Conservation (phyloP, 2,329 filamentous ascomycete genomes). For the Phialophora verrucosa region DNA sequence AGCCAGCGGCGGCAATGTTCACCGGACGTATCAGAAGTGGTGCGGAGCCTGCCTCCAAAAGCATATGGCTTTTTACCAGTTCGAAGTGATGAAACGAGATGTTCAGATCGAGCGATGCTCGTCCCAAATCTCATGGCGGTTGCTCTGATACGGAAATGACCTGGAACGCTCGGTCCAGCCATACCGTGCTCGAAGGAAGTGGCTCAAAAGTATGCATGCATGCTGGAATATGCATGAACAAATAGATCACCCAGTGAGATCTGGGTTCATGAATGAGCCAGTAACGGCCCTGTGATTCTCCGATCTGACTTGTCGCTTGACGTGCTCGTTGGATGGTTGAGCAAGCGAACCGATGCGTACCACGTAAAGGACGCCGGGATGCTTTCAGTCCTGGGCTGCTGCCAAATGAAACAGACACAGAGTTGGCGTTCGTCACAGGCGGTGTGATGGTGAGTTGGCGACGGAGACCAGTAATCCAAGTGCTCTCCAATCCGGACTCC, state of each 20-base stretch:
- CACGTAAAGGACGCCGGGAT: not conserved
- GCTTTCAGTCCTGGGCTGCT: not conserved
- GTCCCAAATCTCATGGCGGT: not conserved
- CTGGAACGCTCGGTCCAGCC: not conserved
- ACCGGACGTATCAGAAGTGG: not conserved
- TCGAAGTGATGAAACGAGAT: not conserved
- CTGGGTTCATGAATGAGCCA: conserved; percentile 5
- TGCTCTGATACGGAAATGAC: not conserved
- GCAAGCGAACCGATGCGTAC: not conserved
- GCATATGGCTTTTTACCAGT: not conserved
- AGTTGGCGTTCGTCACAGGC: not conserved
- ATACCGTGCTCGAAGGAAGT: not conserved
- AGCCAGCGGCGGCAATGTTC: not conserved
- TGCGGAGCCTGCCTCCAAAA: not conserved
- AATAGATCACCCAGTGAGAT: not conserved
- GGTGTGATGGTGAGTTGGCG: not conserved
- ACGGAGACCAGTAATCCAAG: not conserved
- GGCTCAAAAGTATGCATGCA: conserved; percentile 14
- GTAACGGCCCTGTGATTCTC: not conserved
- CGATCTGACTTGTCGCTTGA: not conserved
- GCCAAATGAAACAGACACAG: not conserved
- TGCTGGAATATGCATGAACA: conserved; percentile 8
- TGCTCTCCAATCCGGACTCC: not conserved
- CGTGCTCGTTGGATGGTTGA: not conserved
- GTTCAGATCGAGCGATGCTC: not conserved